Evolutionary conservation across 2,329 filamentous ascomycete genomes (phyloP).

Genomic region (Calonectria crousiana): DNA sequence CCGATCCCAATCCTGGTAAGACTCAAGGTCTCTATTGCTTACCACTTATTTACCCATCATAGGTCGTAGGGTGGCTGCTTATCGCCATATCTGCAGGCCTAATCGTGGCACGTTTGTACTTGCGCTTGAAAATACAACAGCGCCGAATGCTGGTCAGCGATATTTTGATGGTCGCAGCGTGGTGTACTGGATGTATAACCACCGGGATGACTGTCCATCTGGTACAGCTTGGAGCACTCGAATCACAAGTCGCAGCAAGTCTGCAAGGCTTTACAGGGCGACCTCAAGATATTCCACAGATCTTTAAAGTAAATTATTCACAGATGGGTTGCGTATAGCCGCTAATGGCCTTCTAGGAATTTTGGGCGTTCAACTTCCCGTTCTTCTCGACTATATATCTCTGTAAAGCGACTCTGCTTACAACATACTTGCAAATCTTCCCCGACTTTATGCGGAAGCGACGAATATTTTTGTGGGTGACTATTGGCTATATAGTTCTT

Average conservation of each 20-base stretch:
- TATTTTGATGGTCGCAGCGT: neutral
- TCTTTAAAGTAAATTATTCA: neutral
- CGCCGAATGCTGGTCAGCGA: neutral
- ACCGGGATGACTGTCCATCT: neutral
- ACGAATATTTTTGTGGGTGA: neutral
- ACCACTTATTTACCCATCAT: neutral
- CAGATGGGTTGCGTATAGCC: too few species aligned
- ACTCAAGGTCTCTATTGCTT: neutral
- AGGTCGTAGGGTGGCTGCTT: neutral
- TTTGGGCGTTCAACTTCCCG: neutral
- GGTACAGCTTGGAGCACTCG: neutral
- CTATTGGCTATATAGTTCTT: neutral
- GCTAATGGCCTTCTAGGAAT: neutral
- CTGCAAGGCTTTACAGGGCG: neutral
- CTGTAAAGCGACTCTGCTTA: neutral
- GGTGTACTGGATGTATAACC: neutral
- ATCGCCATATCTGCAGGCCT: neutral
- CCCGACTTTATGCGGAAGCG: neutral
- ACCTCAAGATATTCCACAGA: neutral
- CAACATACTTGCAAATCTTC: neutral
- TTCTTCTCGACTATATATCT: slow-evolving; percentile 1
- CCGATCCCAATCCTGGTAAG: neutral
- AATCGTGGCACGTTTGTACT: neutral
- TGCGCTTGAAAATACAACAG: neutral
- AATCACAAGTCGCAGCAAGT: neutral